These are phyloP conservation scores for Ambrosiella xylebori DNA, from an alignment of 2,329 filamentous ascomycete species.

Conservation along the genomic window DNA sequence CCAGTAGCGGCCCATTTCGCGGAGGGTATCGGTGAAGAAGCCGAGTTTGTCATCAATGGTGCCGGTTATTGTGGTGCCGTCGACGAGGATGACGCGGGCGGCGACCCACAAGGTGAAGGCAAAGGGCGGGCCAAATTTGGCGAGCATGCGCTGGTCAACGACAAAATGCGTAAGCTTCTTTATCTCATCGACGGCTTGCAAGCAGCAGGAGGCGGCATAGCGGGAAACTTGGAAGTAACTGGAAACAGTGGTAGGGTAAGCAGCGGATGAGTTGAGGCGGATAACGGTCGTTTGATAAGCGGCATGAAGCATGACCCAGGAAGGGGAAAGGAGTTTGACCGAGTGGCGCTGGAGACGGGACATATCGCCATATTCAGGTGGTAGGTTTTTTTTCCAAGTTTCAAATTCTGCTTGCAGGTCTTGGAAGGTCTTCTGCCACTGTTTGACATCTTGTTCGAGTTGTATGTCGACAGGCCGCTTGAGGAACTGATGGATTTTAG, in stretches of 20 bases:
- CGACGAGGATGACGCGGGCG: slow-evolving; percentile 69
- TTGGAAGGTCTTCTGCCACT: slow-evolving; percentile 77
- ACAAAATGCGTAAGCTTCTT: slow-evolving; percentile 64
- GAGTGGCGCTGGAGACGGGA: slow-evolving; percentile 52
- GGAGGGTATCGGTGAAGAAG: slow-evolving; percentile 66
- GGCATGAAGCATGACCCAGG: slow-evolving; percentile 81
- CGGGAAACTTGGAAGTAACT: slow-evolving; percentile 82
- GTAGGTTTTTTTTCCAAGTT: slow-evolving; percentile 69
- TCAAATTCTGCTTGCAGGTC: slow-evolving; percentile 66
- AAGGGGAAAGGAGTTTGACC: slow-evolving; percentile 52
- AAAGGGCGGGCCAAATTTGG: slow-evolving; percentile 74
- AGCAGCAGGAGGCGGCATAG: slow-evolving; percentile 66
- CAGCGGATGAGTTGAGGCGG: slow-evolving; percentile 76
- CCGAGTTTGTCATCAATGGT: slow-evolving; percentile 63
- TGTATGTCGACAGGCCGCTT: slow-evolving; percentile 83
- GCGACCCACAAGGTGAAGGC: slow-evolving; percentile 89
- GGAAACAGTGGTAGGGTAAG: slow-evolving; percentile 77
- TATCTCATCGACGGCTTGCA: slow-evolving; percentile 69
- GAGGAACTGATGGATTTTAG: slow-evolving; percentile 73
- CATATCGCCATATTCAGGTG: slow-evolving; percentile 71
- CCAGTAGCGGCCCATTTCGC: slow-evolving; percentile 70
- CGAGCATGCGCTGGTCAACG: slow-evolving; percentile 53
- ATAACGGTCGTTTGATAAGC: slow-evolving; percentile 85
- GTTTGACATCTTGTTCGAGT: slow-evolving; percentile 65
- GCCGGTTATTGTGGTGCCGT: slow-evolving; percentile 77